These are phyloP conservation scores for Boletellus dicymbophilus DNA, from an alignment of 1,284 basidiomycete species.

Conservation along the genomic window DNA sequence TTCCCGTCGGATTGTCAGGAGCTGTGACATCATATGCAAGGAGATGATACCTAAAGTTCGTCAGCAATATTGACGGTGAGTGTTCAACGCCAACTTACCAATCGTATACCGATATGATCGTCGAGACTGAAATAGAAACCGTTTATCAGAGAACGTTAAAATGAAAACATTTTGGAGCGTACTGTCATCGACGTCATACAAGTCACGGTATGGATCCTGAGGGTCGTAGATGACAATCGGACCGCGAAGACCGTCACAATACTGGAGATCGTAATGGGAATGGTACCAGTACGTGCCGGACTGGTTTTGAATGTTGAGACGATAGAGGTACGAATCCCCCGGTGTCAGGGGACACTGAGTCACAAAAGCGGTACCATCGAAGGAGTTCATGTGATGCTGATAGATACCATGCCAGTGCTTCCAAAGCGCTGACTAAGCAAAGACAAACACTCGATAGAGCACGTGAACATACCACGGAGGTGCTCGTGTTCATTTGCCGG, in stretches of 20 bases:
- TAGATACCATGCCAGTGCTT: slow-evolving; percentile 41
- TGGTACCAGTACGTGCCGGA: slow-evolving; percentile 49
- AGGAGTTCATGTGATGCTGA: slow-evolving; percentile 25
- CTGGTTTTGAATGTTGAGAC: slow-evolving; percentile 33
- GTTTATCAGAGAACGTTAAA: not conserved
- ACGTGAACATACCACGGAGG: slow-evolving; percentile 29
- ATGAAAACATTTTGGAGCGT: slow-evolving; percentile 6
- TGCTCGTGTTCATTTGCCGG: slow-evolving; percentile 29
- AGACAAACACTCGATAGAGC: not conserved
- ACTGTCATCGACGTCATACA: slow-evolving; percentile 40
- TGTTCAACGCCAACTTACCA: slow-evolving; percentile 32
- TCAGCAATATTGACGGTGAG: not conserved
- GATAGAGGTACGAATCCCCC: slow-evolving; percentile 40
- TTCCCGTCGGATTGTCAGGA: slow-evolving; percentile 32
- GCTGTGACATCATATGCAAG: slow-evolving; percentile 20
- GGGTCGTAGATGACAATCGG: slow-evolving; percentile 37
- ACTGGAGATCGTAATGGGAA: slow-evolving; percentile 40
- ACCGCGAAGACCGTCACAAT: slow-evolving; percentile 32
- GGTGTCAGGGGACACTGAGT: slow-evolving; percentile 49
- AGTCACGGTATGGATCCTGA: slow-evolving; percentile 28
- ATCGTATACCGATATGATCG: slow-evolving; percentile 38
- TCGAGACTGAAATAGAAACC: slow-evolving; percentile 30
- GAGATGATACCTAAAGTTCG: slow-evolving; percentile 33
- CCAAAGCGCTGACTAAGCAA: not conserved
- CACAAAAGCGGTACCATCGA: slow-evolving; percentile 35